Evolutionary conservation across 495 filamentous ascomycete species (phyloP), one percentile per base, ranked within the genome.

Genomic region (Penicillium verhagenii): DNA sequence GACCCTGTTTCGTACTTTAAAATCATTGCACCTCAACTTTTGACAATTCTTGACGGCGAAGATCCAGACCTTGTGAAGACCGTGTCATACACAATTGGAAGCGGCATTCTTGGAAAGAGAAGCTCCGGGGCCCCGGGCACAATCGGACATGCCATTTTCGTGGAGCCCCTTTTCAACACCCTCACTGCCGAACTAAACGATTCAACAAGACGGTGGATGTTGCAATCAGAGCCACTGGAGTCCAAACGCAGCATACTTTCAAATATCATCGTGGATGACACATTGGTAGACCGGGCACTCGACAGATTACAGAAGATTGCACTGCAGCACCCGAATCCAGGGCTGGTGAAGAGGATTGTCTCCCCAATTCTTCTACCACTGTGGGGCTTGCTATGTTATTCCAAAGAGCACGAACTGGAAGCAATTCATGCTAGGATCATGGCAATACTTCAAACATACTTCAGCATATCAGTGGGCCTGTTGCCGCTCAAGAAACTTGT

Each of bases 1-100:
- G 66, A 79, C 2, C 66, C 85, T 4, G 66, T 76, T 9, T 54
- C 61, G 19, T 92, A 87, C 77, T 90, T 90, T 56, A 60, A 72
- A 3, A 72, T 72, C 11, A 80, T 91, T 46, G 83, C 81, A 3
- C 83, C 86, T 8, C 88, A 92, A 58, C 74, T 94, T 11, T 69
- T 88, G 18, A 60, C 65, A 28, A 75, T 92, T 13, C 78, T 94
- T 19, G 86, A 90, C 59, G 86, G 86, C 1, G 71, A 75, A 25
- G 82, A 84, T 24, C 75, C 70, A 4, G 88, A 91, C 60, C 69
- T 92, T 55, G 77, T 70, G 52, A 86, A 79, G 57, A 85, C 80
- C 6, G 86, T 85, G 4, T 82, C 86, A 0, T 90, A 90, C 63
- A 79, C 89, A 39, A 86, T 92, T 50, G 88, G 86, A 0, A 86